These are phyloP conservation scores for Boletus tylopilopsis DNA, from an alignment of 768 basidiomycete species.

Conservation along the genomic window DNA sequence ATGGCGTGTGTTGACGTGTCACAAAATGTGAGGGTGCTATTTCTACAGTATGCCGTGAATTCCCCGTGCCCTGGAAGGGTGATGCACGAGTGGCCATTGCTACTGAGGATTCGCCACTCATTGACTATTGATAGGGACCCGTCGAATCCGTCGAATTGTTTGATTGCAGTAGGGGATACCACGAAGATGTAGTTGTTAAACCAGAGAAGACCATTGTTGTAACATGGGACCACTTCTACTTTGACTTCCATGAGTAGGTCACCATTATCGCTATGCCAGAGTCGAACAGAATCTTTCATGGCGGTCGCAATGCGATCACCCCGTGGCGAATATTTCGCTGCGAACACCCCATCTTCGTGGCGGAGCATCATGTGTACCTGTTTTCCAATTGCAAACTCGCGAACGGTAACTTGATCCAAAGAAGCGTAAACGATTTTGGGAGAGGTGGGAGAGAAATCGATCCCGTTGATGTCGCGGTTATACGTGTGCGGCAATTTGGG, in stretches of 20 bases:
- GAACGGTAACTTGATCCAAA: background rate
- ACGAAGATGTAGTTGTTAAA: background rate
- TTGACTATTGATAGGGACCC: background rate
- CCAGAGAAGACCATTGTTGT: conserved; percentile 7
- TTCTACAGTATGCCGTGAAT: background rate
- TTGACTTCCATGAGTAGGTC: background rate
- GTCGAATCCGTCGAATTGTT: background rate
- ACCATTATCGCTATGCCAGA: background rate
- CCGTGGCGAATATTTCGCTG: background rate
- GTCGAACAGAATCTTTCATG: background rate
- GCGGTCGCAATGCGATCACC: background rate
- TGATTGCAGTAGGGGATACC: background rate
- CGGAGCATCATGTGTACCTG: background rate
- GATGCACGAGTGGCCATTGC: background rate
- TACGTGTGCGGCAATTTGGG: too few relatives aligned
- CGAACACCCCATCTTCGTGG: background rate
- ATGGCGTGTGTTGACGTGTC: background rate
- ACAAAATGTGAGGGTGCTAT: background rate
- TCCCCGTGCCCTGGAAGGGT: background rate
- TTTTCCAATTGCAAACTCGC: background rate
- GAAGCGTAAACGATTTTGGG: background rate
- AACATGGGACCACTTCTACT: background rate
- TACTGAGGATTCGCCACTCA: background rate
- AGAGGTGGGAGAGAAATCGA: conserved; percentile 6
- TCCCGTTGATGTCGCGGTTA: background rate